These are phyloP conservation scores for Brassica incana DNA, from an alignment of 345 rosid species.

Conservation along the genomic window DNA sequence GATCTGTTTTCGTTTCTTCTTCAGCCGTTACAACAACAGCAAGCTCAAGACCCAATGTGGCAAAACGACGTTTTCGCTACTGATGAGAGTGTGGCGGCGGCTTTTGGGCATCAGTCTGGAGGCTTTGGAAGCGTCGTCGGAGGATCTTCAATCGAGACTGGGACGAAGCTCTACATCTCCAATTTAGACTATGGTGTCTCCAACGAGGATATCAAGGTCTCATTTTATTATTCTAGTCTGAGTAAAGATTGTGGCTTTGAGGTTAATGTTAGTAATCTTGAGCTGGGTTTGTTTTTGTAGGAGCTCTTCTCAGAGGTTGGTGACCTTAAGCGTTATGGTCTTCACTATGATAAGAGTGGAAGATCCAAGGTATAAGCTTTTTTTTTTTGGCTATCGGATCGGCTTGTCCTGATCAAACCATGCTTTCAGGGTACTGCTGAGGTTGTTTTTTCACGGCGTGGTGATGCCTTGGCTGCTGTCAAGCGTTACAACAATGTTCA, in stretches of 20 bases:
- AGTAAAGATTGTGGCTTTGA: neutral
- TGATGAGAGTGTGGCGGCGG: conserved; percentile 38
- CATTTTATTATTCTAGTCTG: no score
- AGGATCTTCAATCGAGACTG: conserved; percentile 58
- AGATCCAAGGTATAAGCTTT: conserved; percentile 59
- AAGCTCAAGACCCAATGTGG: conserved; percentile 57
- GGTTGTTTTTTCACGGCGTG: conserved; percentile 53
- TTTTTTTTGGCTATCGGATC: neutral
- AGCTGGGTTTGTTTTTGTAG: conserved; percentile 42
- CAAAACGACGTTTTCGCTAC: conserved; percentile 57
- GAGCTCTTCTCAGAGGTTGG: conserved; percentile 73
- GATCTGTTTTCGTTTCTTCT: conserved; percentile 40
- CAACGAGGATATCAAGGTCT: conserved; percentile 61
- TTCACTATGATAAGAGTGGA: conserved; percentile 76
- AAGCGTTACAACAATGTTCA: conserved; percentile 72
- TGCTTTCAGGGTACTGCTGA: conserved; percentile 64
- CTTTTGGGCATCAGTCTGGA: conserved; percentile 36
- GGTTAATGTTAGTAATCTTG: neutral
- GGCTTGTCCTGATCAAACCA: conserved; percentile 20
- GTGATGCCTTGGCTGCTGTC: conserved; percentile 64
- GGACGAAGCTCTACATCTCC: conserved; percentile 65
- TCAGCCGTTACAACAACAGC: conserved; percentile 47
- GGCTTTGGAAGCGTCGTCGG: conserved; percentile 26
- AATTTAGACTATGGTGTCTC: conserved; percentile 70
- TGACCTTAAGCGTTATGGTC: conserved; percentile 56